Conservation (phyloP, 2,329 filamentous ascomycete genomes). For the Penicillium glabrum region DNA sequence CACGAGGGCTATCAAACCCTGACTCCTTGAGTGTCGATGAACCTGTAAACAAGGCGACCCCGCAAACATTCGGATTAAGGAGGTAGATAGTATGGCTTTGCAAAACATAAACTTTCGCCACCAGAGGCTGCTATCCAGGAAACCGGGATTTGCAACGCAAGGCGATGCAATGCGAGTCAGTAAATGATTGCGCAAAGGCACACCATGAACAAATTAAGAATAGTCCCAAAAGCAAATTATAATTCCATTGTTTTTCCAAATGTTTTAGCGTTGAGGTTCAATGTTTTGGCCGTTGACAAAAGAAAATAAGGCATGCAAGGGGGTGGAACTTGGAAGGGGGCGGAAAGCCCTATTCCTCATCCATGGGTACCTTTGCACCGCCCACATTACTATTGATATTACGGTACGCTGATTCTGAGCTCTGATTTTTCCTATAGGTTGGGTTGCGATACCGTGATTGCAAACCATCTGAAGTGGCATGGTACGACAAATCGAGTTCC, state of each 20-base stretch:
- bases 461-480: neutral
- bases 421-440: neutral
- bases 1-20: neutral
- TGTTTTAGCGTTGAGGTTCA: neutral
- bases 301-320: constrained; percentile 10
- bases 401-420: neutral
- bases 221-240: neutral
- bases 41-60: neutral
- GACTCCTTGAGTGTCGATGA: neutral
- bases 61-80: neutral
- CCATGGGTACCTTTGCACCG: constrained; percentile 6
- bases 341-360: neutral
- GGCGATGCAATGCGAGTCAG: constrained; percentile 23
- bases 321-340: constrained; percentile 9
- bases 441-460: neutral
- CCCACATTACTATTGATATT: constrained; percentile 9
- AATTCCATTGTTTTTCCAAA: neutral
- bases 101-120: constrained; percentile 12
- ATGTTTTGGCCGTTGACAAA: constrained; percentile 8
- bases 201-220: neutral
- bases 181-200: neutral
- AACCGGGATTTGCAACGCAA: constrained; percentile 22
- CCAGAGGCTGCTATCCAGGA: constrained; percentile 13
- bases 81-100: constrained; percentile 5
- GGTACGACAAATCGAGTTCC: neutral